These are phyloP conservation scores for Phytopythium mirpurense DNA, from an alignment of 352 stramenopile genomes.

Conservation along the genomic window DNA sequence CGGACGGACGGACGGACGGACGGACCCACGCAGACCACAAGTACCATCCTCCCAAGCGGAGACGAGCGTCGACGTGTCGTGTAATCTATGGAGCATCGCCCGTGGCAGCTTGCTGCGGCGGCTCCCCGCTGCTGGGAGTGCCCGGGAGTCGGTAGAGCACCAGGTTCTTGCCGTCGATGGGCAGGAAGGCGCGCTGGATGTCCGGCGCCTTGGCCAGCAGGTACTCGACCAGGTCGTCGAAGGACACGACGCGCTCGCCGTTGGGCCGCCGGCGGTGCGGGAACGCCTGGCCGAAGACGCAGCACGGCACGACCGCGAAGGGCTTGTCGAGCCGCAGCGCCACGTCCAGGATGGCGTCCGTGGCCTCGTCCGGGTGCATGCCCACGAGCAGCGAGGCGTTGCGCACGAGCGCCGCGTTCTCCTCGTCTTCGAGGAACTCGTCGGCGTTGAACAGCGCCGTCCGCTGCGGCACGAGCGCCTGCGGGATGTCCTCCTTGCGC, in stretches of 20 bases:
- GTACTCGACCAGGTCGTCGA: constrained; percentile 77
- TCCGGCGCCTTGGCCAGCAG: constrained; percentile 57
- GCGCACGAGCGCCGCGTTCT: constrained; percentile 50
- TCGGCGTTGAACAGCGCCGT: constrained; percentile 58
- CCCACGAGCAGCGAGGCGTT: constrained; percentile 84
- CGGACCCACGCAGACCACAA: too few species aligned
- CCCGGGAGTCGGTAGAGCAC: constrained; percentile 52
- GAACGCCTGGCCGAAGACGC: constrained; percentile 92
- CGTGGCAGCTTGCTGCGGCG: not conserved
- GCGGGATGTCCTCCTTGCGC: constrained; percentile 16
- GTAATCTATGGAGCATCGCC: not conserved
- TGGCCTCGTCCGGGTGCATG: constrained; percentile 95
- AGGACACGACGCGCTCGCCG: constrained; percentile 59
- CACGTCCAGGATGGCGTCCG: constrained; percentile 92
- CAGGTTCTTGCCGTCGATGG: constrained; percentile 82
- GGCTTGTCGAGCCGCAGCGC: constrained; percentile 88
- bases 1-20: too few species aligned
- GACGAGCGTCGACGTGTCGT: too few species aligned
- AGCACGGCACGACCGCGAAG: constrained; percentile 96
- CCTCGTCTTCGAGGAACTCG: constrained; percentile 40
- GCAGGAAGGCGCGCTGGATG: constrained; percentile 60
- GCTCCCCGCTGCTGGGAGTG: not conserved
- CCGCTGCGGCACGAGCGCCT: constrained; percentile 41
- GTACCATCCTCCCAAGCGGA: too few species aligned
- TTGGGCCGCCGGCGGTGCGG: constrained; percentile 45